A percentile compares a stretch with the other conserved stretches of the same genome.
Evolutionary conservation across 257 asterid genomes (phyloP).

Genomic region (Solanum chilense): DNA sequence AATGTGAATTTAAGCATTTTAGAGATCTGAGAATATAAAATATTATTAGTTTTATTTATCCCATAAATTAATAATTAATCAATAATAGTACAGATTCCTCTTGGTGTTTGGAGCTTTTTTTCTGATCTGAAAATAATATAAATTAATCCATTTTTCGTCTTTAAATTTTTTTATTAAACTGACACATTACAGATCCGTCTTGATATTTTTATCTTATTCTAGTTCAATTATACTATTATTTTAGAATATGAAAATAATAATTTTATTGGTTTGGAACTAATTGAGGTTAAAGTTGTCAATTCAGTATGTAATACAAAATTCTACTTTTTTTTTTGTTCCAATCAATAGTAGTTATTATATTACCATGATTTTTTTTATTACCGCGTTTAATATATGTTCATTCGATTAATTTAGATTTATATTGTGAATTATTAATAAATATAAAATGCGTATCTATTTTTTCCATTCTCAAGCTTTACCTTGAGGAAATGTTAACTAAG

Average conservation of each 20-base stretch:
- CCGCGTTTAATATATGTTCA: background rate
- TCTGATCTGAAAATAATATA: background rate
- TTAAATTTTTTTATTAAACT: background rate
- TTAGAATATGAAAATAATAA: background rate
- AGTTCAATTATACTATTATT: background rate
- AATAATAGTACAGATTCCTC: background rate
- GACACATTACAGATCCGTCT: background rate
- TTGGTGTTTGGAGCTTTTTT: background rate
- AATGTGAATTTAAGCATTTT: background rate
- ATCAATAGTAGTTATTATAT: background rate
- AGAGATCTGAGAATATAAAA: background rate
- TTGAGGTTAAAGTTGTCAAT: background rate
- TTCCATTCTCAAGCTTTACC: background rate
- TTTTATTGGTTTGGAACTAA: background rate
- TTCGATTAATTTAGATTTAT: background rate
- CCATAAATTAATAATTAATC: background rate
- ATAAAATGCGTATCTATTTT: background rate
- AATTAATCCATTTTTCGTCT: background rate
- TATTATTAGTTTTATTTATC: background rate
- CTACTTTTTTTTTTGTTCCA: background rate
- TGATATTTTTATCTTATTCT: background rate
- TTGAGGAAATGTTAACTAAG: background rate
- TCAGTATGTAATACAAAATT: background rate
- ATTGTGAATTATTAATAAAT: background rate
- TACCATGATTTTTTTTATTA: background rate